These are phyloP conservation scores for Chlorella sp. DNA, from an alignment of 139 green algal species.

Conservation along the genomic window DNA sequence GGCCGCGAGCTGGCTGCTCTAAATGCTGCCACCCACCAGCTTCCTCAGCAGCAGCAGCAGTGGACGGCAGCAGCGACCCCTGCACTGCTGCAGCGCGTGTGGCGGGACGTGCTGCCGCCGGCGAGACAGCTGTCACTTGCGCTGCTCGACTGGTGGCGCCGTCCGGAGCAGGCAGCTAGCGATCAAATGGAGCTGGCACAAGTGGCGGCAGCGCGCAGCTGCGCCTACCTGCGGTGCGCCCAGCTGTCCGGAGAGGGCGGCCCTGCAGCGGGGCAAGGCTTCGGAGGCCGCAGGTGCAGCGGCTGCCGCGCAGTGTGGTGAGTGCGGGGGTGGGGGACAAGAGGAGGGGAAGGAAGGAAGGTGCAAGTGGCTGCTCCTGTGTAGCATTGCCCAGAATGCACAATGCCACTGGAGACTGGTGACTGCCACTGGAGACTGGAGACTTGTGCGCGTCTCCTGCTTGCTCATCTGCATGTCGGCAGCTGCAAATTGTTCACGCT, in stretches of 20 bases:
- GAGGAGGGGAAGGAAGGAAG: too few species aligned
- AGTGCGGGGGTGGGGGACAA: not conserved
- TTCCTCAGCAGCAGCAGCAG: too few species aligned
- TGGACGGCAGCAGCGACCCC: too few species aligned
- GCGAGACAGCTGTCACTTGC: not conserved
- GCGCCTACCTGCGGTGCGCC: not conserved
- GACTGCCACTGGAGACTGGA: too few species aligned
- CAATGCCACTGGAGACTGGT: too few species aligned
- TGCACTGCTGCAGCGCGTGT: not conserved
- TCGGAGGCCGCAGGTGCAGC: not conserved
- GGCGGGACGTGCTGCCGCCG: not conserved
- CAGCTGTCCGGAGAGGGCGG: not conserved
- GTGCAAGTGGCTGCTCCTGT: not conserved
- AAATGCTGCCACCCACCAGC: too few species aligned
- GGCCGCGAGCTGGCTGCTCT: too few species aligned
- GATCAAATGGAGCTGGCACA: not conserved
- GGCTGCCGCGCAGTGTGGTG: not conserved
- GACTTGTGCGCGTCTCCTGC: too few species aligned
- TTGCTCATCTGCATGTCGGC: not conserved
- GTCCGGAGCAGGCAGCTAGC: not conserved
- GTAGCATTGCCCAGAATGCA: not conserved
- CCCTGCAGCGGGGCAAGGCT: not conserved
- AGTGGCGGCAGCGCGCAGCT: not conserved
- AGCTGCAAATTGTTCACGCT: too few species aligned
- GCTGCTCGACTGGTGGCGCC: not conserved